phyloP scores from a whole-genome alignment of 345 rosid genomes.

The Bruguiera parviflora region DNA sequence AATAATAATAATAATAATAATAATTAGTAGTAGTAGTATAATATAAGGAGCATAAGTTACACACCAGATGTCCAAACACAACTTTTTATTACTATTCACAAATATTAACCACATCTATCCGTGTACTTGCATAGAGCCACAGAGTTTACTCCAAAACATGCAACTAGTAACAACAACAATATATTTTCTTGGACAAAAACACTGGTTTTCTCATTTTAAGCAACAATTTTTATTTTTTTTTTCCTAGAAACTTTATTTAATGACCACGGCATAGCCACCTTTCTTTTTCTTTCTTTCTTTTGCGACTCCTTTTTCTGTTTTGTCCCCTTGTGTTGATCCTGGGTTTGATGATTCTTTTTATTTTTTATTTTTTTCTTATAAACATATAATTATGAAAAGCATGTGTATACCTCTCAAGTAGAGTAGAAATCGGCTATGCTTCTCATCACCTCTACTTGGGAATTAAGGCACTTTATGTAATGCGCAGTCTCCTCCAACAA shows the following conservation, averaged over 20 bases:
- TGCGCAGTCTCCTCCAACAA: constrained; percentile 57
- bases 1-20: background rate
- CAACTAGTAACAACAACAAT: background rate
- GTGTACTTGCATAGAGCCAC: background rate
- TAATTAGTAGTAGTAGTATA: background rate
- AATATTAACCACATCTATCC: background rate
- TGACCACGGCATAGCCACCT: too few species aligned
- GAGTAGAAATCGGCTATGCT: constrained; percentile 39
- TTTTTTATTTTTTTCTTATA: background rate
- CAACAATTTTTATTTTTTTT: background rate
- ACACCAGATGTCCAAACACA: background rate
- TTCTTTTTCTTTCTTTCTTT: too few species aligned
- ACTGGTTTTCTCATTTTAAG: background rate
- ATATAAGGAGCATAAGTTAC: background rate
- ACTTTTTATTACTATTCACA: background rate
- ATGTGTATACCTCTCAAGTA: constrained; percentile 16
- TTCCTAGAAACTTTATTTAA: background rate
- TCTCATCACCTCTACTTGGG: constrained; percentile 62
- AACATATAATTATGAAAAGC: background rate
- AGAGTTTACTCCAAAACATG: background rate
- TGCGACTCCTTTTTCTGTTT: background rate
- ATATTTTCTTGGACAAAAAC: background rate
- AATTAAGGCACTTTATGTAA: constrained; percentile 48
- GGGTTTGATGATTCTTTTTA: constrained; percentile 2
- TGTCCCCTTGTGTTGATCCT: background rate